Base-by-base conservation (phyloP, 2,329 filamentous ascomycete genomes). In the Fusarium aywerte region DNA sequence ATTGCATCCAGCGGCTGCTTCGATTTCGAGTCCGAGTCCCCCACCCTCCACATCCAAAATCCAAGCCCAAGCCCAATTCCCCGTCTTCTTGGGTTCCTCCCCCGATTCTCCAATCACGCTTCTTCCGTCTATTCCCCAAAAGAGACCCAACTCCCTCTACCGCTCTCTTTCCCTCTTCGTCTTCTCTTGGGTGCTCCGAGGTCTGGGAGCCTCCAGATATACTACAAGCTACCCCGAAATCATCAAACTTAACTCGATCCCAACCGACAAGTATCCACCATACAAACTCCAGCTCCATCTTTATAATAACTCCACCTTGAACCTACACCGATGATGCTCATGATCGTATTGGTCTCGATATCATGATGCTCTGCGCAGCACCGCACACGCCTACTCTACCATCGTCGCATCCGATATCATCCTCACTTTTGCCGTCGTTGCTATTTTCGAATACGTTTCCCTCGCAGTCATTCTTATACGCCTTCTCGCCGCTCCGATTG, bases 361-460 rank as follows among this genome's bases (percentile, higher is more conserved):
- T 78, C 73, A 82, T 82, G 80, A 82, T 77, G 77, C 76, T 75
- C 76, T 75, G 76, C 72, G 76, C 75, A 78, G 73, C 73, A 67
- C 68, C 72, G 66, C 62, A 65, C 60, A 73, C 75, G 77, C 76
- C 76, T 67, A 71, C 69, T 62, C 65, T 67, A 72, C 68, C 73
- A 76, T 74, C 68, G 40, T 65, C 61, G 63, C 65, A 72, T 59
- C 62, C 48, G 51, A 63, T 58, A 60, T 62, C 59, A 60, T 68
- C 51, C 18, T 54, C 51, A 35, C 35, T 35, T 48, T 56, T 33
- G n/a, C 39, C 48, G 42, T 39, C 23, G 31, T 32, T 38, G 49
- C 57, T 38, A 33, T 54, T 45, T n/a, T 49, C 32, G 21, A 38
- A 18, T 39, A 62, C 32, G 47, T 62, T 33, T 45, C 32, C 16